Conservation (phyloP, 768 basidiomycete genomes). For the Lactarius akahatsu region DNA sequence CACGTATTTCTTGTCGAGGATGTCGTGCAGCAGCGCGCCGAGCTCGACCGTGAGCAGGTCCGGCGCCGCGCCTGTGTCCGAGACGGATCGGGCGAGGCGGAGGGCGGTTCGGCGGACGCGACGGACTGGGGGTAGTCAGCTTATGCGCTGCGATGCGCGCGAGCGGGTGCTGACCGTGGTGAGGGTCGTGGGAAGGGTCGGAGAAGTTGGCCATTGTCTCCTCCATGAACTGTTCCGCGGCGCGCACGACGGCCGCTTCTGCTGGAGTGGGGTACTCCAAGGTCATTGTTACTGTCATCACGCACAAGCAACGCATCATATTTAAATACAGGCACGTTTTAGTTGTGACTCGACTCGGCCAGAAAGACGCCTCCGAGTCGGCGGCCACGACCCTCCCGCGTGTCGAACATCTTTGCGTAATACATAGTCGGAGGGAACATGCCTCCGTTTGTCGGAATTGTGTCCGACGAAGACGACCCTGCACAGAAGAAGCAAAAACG, state of each 20-base stretch:
- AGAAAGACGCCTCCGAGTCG: conserved; percentile 5
- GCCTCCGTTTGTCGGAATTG: not conserved
- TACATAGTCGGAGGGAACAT: not conserved
- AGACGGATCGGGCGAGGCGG: conserved; percentile 53
- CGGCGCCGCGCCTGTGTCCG: conserved; percentile 35
- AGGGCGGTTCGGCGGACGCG: conserved; percentile 81
- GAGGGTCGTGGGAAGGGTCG: conserved; percentile 78
- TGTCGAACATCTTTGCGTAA: not conserved
- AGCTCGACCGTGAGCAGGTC: conserved; percentile 80
- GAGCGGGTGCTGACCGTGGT: conserved; percentile 54
- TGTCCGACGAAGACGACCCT: not conserved
- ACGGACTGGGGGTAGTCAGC: conserved; percentile 50
- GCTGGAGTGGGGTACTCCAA: conserved; percentile 52
- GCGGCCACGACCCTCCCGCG: not conserved
- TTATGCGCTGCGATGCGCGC: not conserved
- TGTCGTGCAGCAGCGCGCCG: conserved; percentile 85
- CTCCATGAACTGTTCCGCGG: conserved; percentile 67
- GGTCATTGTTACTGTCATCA: conserved; percentile 12
- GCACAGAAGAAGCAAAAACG: not conserved
- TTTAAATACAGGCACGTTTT: not conserved
- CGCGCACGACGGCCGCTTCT: conserved; percentile 53
- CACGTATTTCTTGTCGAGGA: conserved; percentile 84
- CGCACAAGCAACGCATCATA: not conserved
- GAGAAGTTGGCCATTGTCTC: conserved; percentile 68
- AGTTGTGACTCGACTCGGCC: not conserved